These are phyloP conservation scores for Fomitopsis palustris DNA, from an alignment of 1,284 basidiomycete species.

Conservation along the genomic window DNA sequence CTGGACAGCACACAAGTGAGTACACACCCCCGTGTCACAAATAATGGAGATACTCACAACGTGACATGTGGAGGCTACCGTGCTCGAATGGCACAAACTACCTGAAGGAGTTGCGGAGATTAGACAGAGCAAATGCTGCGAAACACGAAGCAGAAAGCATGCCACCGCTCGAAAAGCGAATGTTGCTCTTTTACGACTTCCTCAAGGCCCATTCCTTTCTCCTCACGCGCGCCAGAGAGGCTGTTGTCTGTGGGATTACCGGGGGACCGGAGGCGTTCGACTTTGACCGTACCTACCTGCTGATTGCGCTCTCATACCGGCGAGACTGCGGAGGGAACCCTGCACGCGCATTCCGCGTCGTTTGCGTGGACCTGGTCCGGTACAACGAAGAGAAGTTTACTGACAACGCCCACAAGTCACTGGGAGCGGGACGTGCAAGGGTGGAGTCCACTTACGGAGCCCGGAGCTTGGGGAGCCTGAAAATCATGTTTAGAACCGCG, in stretches of 20 bases:
- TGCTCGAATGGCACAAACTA: background rate
- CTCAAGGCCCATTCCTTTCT: background rate
- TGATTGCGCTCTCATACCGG: background rate
- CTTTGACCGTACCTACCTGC: background rate
- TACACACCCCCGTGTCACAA: too few species aligned
- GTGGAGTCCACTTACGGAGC: too few species aligned
- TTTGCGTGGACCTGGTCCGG: background rate
- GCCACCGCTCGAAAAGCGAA: background rate
- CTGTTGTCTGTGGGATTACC: background rate
- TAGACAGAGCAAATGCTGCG: background rate
- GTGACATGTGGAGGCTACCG: background rate
- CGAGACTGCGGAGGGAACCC: background rate
- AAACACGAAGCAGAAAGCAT: background rate
- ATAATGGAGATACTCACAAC: background rate
- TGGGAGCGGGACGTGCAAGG: too few species aligned
- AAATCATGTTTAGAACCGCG: too few species aligned
- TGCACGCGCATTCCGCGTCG: background rate
- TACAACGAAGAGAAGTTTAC: too few species aligned
- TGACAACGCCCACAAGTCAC: too few species aligned
- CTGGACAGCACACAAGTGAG: too few species aligned
- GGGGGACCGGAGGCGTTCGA: background rate
- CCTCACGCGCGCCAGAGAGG: background rate
- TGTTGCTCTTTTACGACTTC: background rate
- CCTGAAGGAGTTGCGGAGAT: background rate
- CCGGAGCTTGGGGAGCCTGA: too few species aligned